Base-by-base conservation (phyloP, 192 early-diverging fungal genomes). In the Paraglomus occultum region DNA sequence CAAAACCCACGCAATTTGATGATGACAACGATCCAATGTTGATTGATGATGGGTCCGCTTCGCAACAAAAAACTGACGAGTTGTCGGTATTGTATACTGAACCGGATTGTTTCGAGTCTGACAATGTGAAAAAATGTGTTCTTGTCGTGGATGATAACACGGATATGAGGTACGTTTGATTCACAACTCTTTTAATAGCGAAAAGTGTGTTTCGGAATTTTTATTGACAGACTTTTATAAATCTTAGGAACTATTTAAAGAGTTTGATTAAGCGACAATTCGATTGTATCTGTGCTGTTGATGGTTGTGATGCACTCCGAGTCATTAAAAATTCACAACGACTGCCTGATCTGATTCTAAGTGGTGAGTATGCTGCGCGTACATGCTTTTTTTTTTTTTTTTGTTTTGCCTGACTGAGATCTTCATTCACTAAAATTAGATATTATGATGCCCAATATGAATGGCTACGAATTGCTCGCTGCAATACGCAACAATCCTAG, bases 401-500 rank as follows among this genome's bases (percentile, higher is more conserved):
- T 31, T 31, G 31, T 31, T n/a, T 31, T 31, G 31, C 31, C 31
- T 31, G 31, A 31, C 31, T 31, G 31, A 31, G 3, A 31, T 31
- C 31, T 11, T 14, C 51, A 39, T 11, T 79, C n/a, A 62, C 40
- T 12, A 67, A 4, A 11, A 20, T 8, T 76, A 71, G 82, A 86
- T 73, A 77, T 86, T 1, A 84, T 79, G 59, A 88, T 88, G 87
- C 87, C 87, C 0, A 79, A 81, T n/a, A 77, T 88, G 80, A 79
- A 86, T 69, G 87, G 87, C 5, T 79, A 80, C 40, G 78, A 79
- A 12, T 65, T 88, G 10, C 58, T 84, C 1, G 74, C 75, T 55
- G 71, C 57, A 5, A 61, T 88, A 31, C 71, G 82, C 15, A 55
- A 47, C 20, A 48, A 79, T n/a, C 52, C 64, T 10, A 60, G 59